Evolutionary conservation across 2,329 filamentous ascomycete genomes (phyloP), one percentile per base, ranked within the genome.

Genomic region (Arachnomyces sp.): DNA sequence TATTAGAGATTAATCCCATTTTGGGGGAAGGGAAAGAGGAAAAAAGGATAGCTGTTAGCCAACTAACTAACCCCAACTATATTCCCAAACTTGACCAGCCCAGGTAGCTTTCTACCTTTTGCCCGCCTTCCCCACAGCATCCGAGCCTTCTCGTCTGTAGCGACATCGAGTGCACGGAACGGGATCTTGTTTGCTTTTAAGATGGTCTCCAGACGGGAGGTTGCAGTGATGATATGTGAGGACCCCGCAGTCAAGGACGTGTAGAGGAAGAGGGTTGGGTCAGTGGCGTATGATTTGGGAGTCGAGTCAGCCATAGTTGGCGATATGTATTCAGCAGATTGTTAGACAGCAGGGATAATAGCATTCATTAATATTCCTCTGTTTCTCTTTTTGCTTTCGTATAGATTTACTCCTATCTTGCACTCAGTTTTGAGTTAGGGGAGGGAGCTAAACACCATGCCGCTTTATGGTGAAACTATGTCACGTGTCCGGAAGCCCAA

Each of bases 191-290:
- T 95, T 48, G 88, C 89, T 59, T 87, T 90, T 44, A 98, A 76
- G 57, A 98, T 96, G 9, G 89, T 95, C 67, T 98, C 90, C 52
- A 98, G 80, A 35, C 92, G 85, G 40, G 89, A 93, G 1, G 92
- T 96, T 17, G 89, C 92, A 31, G 92, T 96, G 57, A 96, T 82
- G 61, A 96, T 95, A 63, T 95, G 88, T 16, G 88, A 94, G 31
- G 88, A 95, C 49, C 92, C 92, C 44, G 92, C 86, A 14, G 92
- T 96, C 41, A 98, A 75, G 39, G 90, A 96, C 45, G 92, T 96
- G 69, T 93, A 95, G 54, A 98, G 84, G 70, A 92, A 98, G 47
- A 98, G 80, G 18, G 82, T 72, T 36, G 82, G 77, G 61, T 86
- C 82, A 51, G 70, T 73, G 17, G 45, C 30, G 39, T 53, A 56